Evolutionary conservation across 345 rosid genomes (phyloP).

Genomic region (Populus alba): DNA sequence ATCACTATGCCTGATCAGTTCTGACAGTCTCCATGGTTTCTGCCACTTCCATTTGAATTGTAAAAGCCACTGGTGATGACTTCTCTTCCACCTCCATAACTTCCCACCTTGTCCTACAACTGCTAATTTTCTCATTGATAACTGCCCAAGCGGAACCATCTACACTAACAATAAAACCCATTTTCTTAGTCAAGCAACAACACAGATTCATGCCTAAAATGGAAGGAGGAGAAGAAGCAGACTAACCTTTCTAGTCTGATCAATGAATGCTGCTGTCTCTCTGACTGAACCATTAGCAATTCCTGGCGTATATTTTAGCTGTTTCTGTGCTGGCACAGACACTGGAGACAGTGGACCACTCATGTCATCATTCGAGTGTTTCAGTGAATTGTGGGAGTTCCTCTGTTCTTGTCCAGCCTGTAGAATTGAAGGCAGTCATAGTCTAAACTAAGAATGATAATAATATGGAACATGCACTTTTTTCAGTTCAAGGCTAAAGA

Average conservation of each 20-base stretch:
- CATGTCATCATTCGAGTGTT: conserved; percentile 56
- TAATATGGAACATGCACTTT: not conserved
- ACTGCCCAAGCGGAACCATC: conserved; percentile 88
- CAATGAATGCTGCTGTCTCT: conserved; percentile 60
- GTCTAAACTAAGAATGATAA: not conserved
- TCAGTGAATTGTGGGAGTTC: conserved; percentile 57
- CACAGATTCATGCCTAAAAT: not conserved
- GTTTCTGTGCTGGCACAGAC: conserved; percentile 85
- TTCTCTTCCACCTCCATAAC: conserved; percentile 99
- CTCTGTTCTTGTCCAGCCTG: conserved; percentile 43
- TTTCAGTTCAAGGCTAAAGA: not conserved
- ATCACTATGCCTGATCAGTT: conserved; percentile 84
- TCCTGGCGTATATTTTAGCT: conserved; percentile 85
- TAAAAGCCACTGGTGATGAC: conserved; percentile 96
- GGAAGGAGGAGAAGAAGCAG: conserved; percentile 11
- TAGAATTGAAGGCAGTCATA: conserved; percentile 10
- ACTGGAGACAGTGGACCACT: conserved; percentile 63
- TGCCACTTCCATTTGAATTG: conserved; percentile 99
- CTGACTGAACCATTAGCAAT: conserved; percentile 63
- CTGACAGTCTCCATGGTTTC: conserved; percentile 99
- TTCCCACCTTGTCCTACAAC: conserved; percentile 74
- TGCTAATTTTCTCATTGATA: conserved; percentile 66
- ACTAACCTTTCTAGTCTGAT: conserved; percentile 67
- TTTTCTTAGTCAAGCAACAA: conserved; percentile 17
- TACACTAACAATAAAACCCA: conserved; percentile 31